Base-by-base conservation (phyloP, 2,329 filamentous ascomycete genomes). In the Penicillium sp. region DNA sequence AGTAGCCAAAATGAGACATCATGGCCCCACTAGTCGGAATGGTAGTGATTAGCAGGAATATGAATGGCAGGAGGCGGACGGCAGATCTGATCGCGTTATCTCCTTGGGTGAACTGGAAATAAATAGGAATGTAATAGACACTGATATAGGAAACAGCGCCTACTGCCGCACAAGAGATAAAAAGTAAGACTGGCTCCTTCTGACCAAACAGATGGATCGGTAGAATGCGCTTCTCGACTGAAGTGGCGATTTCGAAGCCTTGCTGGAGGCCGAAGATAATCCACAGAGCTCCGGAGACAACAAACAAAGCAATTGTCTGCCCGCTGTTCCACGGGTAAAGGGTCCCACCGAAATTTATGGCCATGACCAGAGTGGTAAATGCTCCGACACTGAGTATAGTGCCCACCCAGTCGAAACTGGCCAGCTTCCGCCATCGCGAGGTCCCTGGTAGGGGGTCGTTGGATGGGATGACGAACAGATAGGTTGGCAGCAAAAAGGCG, bases 41-140 rank as follows among this genome's bases (percentile, higher is more conserved):
- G 13, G 62, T 42, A n/a, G 56, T 26, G n/a, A 73, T 64, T 10
- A 64, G 47, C 3, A 71, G 19, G 21, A 58, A 54, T 44, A 74
- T 65, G 37, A 68, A 71, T 0, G 72, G 72, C 8, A 75, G 62
- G 0, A 76, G 62, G 2, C 69, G 69, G 1, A 76, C 71, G 1
- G 68, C 69, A 3, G 71, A 62, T 35, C 49, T 52, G 3, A 72
- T 42, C 2, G 67, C 70, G 0, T 61, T 68, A 42, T 81, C 79
- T 6, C 77, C 77, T 3, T 71, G 73, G 0, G 74, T 75, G 63
- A 84, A 85, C 56, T 82, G 79, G 67, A 84, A 84, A 69, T 78
- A 84, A 1, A 85, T 70, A 0, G 83, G 83, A 9, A 81, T 78
- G 68, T 81, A 85, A 69, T 84, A 85, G 9, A 81, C 71, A 0